Evolutionary conservation across 176 grass and related monocot genomes (phyloP), one percentile per base, ranked within the genome.

Genomic region (Aegilops tauschii): DNA sequence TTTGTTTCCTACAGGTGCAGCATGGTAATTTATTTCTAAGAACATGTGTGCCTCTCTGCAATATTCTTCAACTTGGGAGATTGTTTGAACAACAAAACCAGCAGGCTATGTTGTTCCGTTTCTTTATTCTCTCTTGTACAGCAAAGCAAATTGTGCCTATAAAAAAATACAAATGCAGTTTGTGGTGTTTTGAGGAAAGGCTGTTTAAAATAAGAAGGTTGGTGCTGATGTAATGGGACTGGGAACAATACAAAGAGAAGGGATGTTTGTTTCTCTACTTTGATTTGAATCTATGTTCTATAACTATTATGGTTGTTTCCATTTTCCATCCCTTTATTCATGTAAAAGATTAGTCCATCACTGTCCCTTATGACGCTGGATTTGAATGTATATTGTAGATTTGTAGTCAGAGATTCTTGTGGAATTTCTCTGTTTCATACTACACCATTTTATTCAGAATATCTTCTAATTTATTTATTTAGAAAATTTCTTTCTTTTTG

Each of bases 1-100:
- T 74, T 29, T 84, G 28, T 81, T 90, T 78, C 76, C 7, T 72
- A 27, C 86, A 90, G 87, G 65, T 81, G 42, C 81, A 70, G 9
- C 76, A 72, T 82, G 73, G 49, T 17, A 52, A 82, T 63, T 86
- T 77, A 61, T 81, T 74, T 84, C 52, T 68, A 67, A 84, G 75
- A 68, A 64, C 76, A 34, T 81, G 69, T n/a, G 71, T 69, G 34
- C 21, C 49, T 69, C 32, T 71, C 83, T 28, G 45, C 73, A 65
- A 25, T 54, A 67, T 49, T 75, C 31, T 79, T 69, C 76, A 71
- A 73, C 78, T 36, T 52, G 25, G 34, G 45, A 77, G 69, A 77
- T 81, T 77, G 69, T 74, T 87, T 80, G 76, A 18, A 80, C 85
- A 80, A 68, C 45, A 67, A 74, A 31, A 65, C 32, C 44, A 70